Evolutionary conservation across 306 rosid genomes (phyloP), one percentile per base, ranked within the genome.

Genomic region (Inga oerstediana): DNA sequence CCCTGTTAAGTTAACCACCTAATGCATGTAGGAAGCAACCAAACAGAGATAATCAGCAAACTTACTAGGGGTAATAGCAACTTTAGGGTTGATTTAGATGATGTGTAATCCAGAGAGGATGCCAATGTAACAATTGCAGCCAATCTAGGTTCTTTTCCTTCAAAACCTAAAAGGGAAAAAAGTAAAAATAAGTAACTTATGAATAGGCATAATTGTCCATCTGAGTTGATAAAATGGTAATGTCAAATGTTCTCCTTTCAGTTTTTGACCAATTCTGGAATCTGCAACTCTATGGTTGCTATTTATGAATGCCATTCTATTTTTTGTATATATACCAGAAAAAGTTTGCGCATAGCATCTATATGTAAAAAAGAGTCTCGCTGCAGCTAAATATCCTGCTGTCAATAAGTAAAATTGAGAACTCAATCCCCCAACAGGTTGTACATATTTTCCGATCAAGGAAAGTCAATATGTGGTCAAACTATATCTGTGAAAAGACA

Each of bases 71-170:
- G 99, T 79, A 90, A 83, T 73, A 97, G 93, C 85, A 94, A 82
- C 87, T 97, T 97, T 56, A 97, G 91, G 75, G 89, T 82, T 83
- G 99, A 97, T 52, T 94, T 91, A 86, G 99, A 97, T 81, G 98
- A 88, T 71, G 93, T 91, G 84, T 97, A 97, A 82, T 97, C 97
- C 79, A 97, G 91, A 74, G 99, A 97, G 49, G 99, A 94, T 51
- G 99, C 99, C 86, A 97, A 81, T 0, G 99, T 94, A 84, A 89
- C 99, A 67, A 97, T 82, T 75, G 98, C 98, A 65, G 98, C 97
- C 78, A 97, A 85, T 84, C 86, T 85, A 69, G 98, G 84, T 79
- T 89, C 94, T 87, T 88, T 89, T 84, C 92, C 91, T 88, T 94
- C 94, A 78, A 46, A 92, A 91, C 94, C 99, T 94, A 66, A 27